A percentile compares a stretch with the other conserved stretches of the same genome.
These are phyloP conservation scores for Aureobasidium sp. DNA, from an alignment of 2,329 filamentous ascomycete genomes.

Conservation along the genomic window DNA sequence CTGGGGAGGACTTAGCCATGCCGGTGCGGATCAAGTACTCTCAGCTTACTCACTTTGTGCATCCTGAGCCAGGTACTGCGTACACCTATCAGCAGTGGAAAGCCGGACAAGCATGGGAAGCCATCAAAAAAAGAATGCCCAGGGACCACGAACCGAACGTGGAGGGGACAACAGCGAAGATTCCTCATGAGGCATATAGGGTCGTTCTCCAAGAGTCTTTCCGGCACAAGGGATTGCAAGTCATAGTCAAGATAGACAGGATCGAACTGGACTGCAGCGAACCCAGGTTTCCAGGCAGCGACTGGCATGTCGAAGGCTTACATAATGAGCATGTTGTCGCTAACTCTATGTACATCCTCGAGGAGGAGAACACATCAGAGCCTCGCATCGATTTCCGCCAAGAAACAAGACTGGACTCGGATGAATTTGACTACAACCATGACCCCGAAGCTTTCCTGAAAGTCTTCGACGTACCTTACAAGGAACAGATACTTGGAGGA, in stretches of 20 bases:
- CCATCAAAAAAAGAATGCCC: background rate
- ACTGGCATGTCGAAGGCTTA: conserved; percentile 39
- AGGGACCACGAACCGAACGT: background rate
- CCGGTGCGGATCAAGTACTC: background rate
- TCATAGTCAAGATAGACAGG: conserved; percentile 53
- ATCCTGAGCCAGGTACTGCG: conserved; percentile 10
- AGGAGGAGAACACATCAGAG: conserved; percentile 50
- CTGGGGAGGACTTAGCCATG: background rate
- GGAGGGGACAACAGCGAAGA: background rate
- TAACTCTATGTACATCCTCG: conserved; percentile 52
- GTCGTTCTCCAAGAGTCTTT: conserved; percentile 23
- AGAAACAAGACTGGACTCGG: background rate
- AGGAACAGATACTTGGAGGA: conserved; percentile 1
- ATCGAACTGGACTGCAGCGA: conserved; percentile 50
- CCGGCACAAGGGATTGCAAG: conserved; percentile 41
- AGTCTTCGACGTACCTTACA: conserved; percentile 4
- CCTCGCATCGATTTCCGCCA: conserved; percentile 43
- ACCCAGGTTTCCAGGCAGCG: conserved; percentile 41
- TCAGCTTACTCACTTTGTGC: conserved; percentile 1
- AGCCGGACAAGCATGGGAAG: background rate
- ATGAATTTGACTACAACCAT: conserved; percentile 22
- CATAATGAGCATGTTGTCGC: conserved; percentile 55
- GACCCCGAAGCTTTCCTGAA: conserved; percentile 15
- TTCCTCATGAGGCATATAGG: background rate
- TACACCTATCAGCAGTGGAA: conserved; percentile 13